Conservation (phyloP, 2,329 filamentous ascomycete genomes). For the Alternaria sp. region DNA sequence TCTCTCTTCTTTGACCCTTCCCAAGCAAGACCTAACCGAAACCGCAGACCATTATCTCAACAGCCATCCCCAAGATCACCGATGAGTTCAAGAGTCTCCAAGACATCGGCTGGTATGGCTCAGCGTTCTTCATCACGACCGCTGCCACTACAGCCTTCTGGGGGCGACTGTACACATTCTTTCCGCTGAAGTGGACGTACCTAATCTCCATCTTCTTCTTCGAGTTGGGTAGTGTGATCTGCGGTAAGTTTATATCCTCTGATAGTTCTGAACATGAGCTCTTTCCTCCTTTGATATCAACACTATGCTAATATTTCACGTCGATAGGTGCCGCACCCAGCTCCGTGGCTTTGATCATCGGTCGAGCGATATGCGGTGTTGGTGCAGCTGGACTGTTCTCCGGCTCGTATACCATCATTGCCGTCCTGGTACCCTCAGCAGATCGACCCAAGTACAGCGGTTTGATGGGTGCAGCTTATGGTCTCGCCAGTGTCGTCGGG, state of each 20-base stretch:
- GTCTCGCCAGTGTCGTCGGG: slow-evolving; percentile 47
- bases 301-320: not conserved
- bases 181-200: slow-evolving; percentile 23
- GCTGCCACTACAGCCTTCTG: slow-evolving; percentile 20
- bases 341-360: not conserved
- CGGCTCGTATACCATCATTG: slow-evolving; percentile 51
- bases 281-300: not conserved
- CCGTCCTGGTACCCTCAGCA: slow-evolving; percentile 49
- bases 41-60: slow-evolving; percentile 26
- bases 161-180: slow-evolving; percentile 19
- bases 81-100: slow-evolving; percentile 37
- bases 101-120: slow-evolving; percentile 41
- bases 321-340: not conserved
- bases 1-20: not conserved
- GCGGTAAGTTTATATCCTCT: not conserved
- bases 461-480: slow-evolving; percentile 46
- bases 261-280: no score
- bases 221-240: slow-evolving; percentile 1
- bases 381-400: slow-evolving; percentile 5
- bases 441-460: slow-evolving; percentile 50
- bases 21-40: not conserved
- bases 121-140: slow-evolving; percentile 35
- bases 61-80: slow-evolving; percentile 42
- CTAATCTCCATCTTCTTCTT: slow-evolving; percentile 6
- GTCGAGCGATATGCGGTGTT: slow-evolving; percentile 5